These are phyloP conservation scores for Saccharomyces hybrid DNA, from an alignment of 1,139 yeast species.

Conservation along the genomic window DNA sequence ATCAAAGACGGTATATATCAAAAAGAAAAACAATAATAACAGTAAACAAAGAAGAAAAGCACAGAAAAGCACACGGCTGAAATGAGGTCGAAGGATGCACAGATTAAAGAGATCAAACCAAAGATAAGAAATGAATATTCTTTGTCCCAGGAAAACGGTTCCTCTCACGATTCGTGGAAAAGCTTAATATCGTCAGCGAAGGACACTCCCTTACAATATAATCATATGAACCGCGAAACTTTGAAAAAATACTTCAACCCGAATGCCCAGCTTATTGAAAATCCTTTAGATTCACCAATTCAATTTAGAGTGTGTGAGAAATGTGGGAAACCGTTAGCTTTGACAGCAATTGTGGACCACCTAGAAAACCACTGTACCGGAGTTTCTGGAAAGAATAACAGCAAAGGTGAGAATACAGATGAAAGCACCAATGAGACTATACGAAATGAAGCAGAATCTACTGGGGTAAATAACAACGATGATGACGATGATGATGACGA, in stretches of 20 bases:
- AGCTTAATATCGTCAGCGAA: conserved; percentile 18
- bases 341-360: conserved; percentile 32
- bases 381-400: neutral
- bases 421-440: conserved; percentile 8
- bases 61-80: neutral
- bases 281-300: conserved; percentile 39
- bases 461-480: neutral
- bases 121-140: conserved; percentile 12
- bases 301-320: conserved; percentile 57
- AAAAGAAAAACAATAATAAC: neutral
- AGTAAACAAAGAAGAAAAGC: neutral
- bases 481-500: conserved; percentile 1
- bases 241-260: conserved; percentile 19
- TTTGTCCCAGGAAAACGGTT: neutral
- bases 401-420: conserved; percentile 8
- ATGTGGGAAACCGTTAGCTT: conserved; percentile 53
- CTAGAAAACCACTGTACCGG: conserved; percentile 34
- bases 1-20: neutral
- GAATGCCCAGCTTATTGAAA: conserved; percentile 28
- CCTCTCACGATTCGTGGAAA: conserved; percentile 16
- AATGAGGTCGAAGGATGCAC: conserved; percentile 3
- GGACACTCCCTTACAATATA: conserved; percentile 14
- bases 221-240: conserved; percentile 12
- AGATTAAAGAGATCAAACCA: conserved; percentile 20
- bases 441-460: conserved; percentile 29